Evolutionary conservation across 306 rosid species (phyloP).

Genomic region (Glycine tomentella): DNA sequence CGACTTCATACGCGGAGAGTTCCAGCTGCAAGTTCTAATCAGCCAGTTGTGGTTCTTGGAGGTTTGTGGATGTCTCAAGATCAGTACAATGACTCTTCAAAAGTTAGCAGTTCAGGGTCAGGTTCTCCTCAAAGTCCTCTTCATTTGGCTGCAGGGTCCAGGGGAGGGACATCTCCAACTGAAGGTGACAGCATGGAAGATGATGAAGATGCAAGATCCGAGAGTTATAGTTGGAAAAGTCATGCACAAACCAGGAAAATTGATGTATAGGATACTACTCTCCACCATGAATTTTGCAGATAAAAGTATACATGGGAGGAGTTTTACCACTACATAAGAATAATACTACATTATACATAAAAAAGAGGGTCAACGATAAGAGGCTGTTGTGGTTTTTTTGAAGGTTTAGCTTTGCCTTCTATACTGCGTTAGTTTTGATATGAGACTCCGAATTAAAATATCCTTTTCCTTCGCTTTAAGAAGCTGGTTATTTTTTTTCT

Average conservation of each 20-base stretch:
- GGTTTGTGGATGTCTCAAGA: conserved; percentile 81
- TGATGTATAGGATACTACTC: conserved; percentile 72
- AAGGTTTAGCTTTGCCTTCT: conserved; percentile 64
- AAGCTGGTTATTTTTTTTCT: conserved; percentile 35
- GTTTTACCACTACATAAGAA: conserved; percentile 56
- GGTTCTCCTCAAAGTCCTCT: conserved; percentile 97
- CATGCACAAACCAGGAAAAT: conserved; percentile 60
- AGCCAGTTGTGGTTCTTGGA: conserved; percentile 72
- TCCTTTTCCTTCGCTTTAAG: conserved; percentile 44
- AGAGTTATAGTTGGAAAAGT: conserved; percentile 80
- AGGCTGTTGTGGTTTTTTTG: conserved; percentile 65
- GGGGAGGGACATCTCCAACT: conserved; percentile 68
- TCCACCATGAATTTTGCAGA: conserved; percentile 89
- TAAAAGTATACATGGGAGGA: conserved; percentile 69
- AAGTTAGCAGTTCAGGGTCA: conserved; percentile 76
- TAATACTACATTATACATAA: conserved; percentile 57
- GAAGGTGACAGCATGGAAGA: conserved; percentile 77
- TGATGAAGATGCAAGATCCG: conserved; percentile 83
- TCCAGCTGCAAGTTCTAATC: conserved; percentile 62
- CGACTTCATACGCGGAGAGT: conserved; percentile 90
- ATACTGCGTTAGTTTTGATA: conserved; percentile 59
- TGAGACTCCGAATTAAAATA: conserved; percentile 47
- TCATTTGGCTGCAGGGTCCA: conserved; percentile 66
- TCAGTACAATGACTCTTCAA: conserved; percentile 76
- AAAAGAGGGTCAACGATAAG: conserved; percentile 59